phyloP scores from a whole-genome alignment of 169 alveolate species.

The Plasmodium cynomolgi region DNA sequence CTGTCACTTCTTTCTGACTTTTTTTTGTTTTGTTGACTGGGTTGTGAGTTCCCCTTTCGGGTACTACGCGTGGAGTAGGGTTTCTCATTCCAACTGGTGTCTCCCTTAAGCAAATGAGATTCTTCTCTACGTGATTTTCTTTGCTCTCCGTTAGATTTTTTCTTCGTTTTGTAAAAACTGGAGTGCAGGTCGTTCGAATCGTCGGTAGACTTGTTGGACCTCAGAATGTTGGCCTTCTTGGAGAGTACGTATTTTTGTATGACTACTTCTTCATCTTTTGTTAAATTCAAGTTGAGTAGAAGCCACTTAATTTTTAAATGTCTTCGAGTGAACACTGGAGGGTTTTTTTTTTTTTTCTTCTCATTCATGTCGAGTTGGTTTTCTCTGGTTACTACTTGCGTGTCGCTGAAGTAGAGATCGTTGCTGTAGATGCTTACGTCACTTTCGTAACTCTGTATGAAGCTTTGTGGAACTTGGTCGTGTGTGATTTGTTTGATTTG shows the following conservation, averaged over 20 bases:
- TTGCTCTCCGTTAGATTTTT: background rate
- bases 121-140: background rate
- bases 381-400: slow-evolving; percentile 47
- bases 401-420: slow-evolving; percentile 39
- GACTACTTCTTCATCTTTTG: slow-evolving; percentile 55
- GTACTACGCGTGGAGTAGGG: background rate
- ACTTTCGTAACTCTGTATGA: slow-evolving; percentile 46
- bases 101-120: background rate
- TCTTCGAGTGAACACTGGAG: background rate
- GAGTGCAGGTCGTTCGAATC: background rate
- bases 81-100: background rate
- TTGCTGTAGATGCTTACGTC: slow-evolving; percentile 67
- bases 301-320: slow-evolving; percentile 70
- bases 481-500: slow-evolving; percentile 6
- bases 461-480: background rate
- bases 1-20: background rate
- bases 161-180: background rate
- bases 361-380: background rate
- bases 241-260: slow-evolving; percentile 48
- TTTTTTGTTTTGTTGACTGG: background rate
- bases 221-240: slow-evolving; percentile 10
- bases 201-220: background rate
- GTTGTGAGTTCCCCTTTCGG: background rate
- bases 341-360: slow-evolving; percentile 13
- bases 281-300: slow-evolving; percentile 51